These are phyloP conservation scores for Leishmania amazonensis DNA, from an alignment of 208 protist genomes.

Conservation along the genomic window DNA sequence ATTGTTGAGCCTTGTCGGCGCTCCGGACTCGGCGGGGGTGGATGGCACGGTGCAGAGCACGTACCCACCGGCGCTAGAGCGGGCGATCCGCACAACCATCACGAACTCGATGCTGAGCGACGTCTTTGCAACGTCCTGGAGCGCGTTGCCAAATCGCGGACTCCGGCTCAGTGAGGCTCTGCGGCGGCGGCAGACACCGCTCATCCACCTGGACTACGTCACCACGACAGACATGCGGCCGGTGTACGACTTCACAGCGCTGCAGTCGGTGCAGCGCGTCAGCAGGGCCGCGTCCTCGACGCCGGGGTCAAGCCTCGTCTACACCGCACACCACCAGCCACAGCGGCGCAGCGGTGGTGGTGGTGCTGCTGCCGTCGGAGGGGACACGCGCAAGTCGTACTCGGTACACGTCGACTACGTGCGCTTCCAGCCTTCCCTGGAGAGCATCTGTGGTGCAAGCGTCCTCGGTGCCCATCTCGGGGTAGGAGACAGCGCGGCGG, in stretches of 20 bases:
- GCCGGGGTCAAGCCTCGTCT: background rate
- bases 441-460: background rate
- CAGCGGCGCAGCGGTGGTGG: background rate
- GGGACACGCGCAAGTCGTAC: slow-evolving; percentile 42
- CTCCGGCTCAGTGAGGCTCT: slow-evolving; percentile 53
- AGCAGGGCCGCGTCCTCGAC: background rate
- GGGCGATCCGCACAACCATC: slow-evolving; percentile 44
- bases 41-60: slow-evolving; percentile 45
- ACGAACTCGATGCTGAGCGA: slow-evolving; percentile 62
- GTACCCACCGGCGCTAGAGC: slow-evolving; percentile 51
- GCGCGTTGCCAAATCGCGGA: slow-evolving; percentile 38
- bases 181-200: slow-evolving; percentile 46
- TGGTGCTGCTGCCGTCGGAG: background rate
- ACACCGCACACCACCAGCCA: background rate
- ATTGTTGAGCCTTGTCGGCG: slow-evolving; percentile 33
- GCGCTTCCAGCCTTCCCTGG: slow-evolving; percentile 53
- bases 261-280: slow-evolving; percentile 21
- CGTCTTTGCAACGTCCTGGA: slow-evolving; percentile 35
- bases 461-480: background rate
- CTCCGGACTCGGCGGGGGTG: slow-evolving; percentile 38
- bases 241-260: slow-evolving; percentile 44
- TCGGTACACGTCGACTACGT: slow-evolving; percentile 81
- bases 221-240: slow-evolving; percentile 44
- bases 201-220: slow-evolving; percentile 65
- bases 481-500: background rate